These are phyloP conservation scores for Rosa multiflora DNA, from an alignment of 306 rosid species.

Conservation along the genomic window DNA sequence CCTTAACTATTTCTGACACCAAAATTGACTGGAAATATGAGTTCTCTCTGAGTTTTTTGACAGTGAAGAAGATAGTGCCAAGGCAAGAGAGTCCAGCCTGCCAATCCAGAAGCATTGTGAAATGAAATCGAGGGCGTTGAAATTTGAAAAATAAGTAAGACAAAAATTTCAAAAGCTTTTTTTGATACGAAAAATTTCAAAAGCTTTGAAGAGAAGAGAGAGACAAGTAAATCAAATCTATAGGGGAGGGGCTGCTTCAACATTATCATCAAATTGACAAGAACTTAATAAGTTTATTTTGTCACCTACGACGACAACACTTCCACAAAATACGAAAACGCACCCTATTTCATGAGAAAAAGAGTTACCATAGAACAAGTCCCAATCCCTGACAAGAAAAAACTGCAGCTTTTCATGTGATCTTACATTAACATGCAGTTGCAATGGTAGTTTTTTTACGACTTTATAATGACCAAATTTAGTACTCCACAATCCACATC, in stretches of 20 bases:
- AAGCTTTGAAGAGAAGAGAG: not conserved
- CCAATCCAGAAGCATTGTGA: not conserved
- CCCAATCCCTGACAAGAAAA: not conserved
- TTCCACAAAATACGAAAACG: not conserved
- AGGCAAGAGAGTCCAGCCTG: slow-evolving; percentile 6
- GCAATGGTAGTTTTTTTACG: not conserved
- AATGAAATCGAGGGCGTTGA: not conserved
- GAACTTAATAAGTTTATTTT: not conserved
- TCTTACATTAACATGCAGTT: not conserved
- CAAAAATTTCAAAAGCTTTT: not conserved
- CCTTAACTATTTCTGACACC: slow-evolving; percentile 14
- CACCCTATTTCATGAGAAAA: not conserved
- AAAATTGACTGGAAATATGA: not conserved
- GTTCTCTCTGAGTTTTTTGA: not conserved
- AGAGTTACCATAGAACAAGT: not conserved
- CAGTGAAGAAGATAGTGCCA: slow-evolving; percentile 1
- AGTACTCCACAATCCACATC: not conserved
- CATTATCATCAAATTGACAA: not conserved
- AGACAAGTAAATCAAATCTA: not conserved
- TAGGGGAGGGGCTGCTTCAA: not conserved
- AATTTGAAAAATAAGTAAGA: not conserved
- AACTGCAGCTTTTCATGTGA: slow-evolving; percentile 1
- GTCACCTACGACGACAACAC: slow-evolving; percentile 16
- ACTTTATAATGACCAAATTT: not conserved
- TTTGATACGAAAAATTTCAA: not conserved